Evolutionary conservation across 164 flowering plant species (phyloP), one percentile per base, ranked within the genome.

Genomic region (Macadamia integrifolia): DNA sequence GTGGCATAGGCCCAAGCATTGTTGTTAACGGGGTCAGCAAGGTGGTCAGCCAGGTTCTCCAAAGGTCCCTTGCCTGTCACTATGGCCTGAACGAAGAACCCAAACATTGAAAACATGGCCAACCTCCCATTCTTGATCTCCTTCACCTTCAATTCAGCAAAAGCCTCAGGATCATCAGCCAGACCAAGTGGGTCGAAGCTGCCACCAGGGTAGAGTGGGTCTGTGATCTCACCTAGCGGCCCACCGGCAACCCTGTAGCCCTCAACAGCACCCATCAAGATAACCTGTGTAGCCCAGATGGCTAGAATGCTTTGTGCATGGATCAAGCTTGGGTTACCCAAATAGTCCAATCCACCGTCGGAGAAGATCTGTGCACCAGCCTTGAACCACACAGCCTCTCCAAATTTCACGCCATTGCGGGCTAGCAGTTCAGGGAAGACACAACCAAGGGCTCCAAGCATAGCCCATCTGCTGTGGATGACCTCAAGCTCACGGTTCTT

Each of bases 11-110:
- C 80, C 84, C 84, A 81, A 11, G 84, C 84, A 23, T 81, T 81
- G 81, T 81, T 81, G 69, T 74, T 76, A 9, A 81, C 84, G 1
- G 84, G 84, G 67, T 81, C 83, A 0, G 83, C 78, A 12, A 79
- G 76, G 71, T 81, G 85, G 67, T 79, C 82, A 1, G 82, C 80
- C 23, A 81, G 64, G 78, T 79, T 81, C 72, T 81, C 84, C 68
- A 80, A 61, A 4, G 84, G 84, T 2, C 84, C 82, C 82, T 74
- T 10, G 80, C 79, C 7, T 73, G 57, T 53, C 57, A 53, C 57
- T 2, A 53, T 53, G 57, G 57, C 57, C 57, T 53, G 57, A 17
- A 53, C 57, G 15, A 53, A 53, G 57, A 53, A 53, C 17, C 57
- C 57, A 53, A 53, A 53, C 57, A 53, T 53, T 1, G 17, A 53